Conservation (phyloP, 2,329 filamentous ascomycete genomes). For the Fusarium globosum region DNA sequence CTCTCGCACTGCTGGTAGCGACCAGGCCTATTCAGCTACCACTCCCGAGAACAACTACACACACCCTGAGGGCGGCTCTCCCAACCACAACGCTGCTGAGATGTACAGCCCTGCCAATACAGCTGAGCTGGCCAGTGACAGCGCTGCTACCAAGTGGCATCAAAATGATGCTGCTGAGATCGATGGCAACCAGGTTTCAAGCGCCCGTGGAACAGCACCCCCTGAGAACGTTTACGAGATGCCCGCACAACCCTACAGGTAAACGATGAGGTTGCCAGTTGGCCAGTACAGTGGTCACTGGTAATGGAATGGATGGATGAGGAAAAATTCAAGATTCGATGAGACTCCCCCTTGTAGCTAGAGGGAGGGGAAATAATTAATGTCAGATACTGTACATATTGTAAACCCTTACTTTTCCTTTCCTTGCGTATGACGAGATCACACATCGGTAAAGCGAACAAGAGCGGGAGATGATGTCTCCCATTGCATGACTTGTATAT, state of each 20-base stretch:
- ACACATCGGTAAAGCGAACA: constrained; percentile 31
- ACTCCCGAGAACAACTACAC: constrained; percentile 43
- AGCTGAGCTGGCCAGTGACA: constrained; percentile 51
- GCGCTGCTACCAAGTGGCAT: constrained; percentile 49
- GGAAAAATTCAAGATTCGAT: constrained; percentile 26
- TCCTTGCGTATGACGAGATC: constrained; percentile 36
- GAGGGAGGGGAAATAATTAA: constrained; percentile 40
- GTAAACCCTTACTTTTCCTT: constrained; percentile 39
- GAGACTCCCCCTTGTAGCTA: constrained; percentile 24
- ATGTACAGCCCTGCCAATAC: constrained; percentile 41
- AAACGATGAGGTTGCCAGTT: constrained; percentile 20
- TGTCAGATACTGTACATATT: constrained; percentile 48
- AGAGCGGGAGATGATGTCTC: constrained; percentile 13
- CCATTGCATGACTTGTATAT: constrained; percentile 18
- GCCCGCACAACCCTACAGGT: constrained; percentile 54
- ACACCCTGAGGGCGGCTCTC: constrained; percentile 34
- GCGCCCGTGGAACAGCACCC: constrained; percentile 37
- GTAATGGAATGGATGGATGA: constrained; percentile 14
- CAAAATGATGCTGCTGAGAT: constrained; percentile 53
- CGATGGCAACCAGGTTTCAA: constrained; percentile 50
- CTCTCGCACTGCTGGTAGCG: constrained; percentile 29
- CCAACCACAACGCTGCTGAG: constrained; percentile 39
- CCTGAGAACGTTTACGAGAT: constrained; percentile 57
- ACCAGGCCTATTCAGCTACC: constrained; percentile 26
- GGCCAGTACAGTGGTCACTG: not conserved